These are phyloP conservation scores for Clavispora carvajalis DNA, from an alignment of 805 yeast genomes.

Conservation along the genomic window DNA sequence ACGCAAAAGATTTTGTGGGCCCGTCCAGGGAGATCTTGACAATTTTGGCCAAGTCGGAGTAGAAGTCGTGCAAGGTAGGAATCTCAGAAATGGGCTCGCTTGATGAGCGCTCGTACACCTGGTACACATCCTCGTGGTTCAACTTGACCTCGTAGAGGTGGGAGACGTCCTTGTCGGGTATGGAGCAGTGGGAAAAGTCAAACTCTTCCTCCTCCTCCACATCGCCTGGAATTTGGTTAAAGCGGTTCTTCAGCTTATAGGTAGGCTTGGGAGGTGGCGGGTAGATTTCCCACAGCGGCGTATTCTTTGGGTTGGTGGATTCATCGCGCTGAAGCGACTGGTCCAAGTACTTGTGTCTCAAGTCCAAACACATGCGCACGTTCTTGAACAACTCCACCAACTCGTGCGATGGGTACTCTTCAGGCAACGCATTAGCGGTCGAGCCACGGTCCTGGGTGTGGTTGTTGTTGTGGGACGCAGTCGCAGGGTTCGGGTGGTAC, in stretches of 20 bases:
- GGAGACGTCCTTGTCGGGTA: constrained; percentile 43
- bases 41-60: constrained; percentile 72
- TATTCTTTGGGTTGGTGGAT: constrained; percentile 79
- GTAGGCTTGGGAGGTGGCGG: constrained; percentile 95
- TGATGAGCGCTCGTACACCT: constrained; percentile 41
- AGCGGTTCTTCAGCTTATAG: constrained; percentile 53
- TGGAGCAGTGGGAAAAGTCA: constrained; percentile 48
- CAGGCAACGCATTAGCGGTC: constrained; percentile 26
- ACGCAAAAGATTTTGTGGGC: constrained; percentile 94
- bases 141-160: constrained; percentile 36
- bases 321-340: constrained; percentile 64
- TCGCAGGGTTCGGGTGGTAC: constrained; percentile 17
- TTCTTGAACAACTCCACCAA: constrained; percentile 57
- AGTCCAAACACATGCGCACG: constrained; percentile 59
- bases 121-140: constrained; percentile 66
- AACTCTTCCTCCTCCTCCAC: constrained; percentile 46
- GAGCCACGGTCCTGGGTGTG: constrained; percentile 10
- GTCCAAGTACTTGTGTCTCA: constrained; percentile 71
- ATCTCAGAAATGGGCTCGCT: constrained; percentile 46
- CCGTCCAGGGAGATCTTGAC: constrained; percentile 84
- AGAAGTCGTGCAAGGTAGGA: constrained; percentile 84
- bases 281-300: constrained; percentile 66
- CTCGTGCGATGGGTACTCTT: constrained; percentile 64
- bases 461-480: constrained; percentile 15
- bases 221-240: constrained; percentile 38